A percentile compares a stretch with the other conserved stretches of the same genome.
Conservation (phyloP, 306 rosid species). For the Abrus precatorius region DNA sequence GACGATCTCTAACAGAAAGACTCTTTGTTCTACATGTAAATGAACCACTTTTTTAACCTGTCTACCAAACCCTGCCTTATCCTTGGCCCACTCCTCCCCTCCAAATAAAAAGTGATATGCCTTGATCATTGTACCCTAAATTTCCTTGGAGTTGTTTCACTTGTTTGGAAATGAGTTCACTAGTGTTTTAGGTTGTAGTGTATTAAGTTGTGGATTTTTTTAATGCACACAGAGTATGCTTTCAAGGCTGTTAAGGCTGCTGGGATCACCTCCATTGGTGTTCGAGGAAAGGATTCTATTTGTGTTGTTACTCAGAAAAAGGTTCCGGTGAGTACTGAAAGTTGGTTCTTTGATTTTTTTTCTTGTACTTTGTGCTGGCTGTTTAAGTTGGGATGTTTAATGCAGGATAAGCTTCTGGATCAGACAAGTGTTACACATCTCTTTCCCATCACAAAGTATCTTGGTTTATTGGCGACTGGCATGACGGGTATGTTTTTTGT, state of each 20-base stretch:
- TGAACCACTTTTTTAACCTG: no score
- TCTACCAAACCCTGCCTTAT: no score
- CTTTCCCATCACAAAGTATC: constrained; percentile 89
- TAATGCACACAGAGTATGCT: constrained; percentile 82
- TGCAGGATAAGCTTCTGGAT: constrained; percentile 98
- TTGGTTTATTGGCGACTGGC: constrained; percentile 97
- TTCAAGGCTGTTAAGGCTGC: constrained; percentile 98
- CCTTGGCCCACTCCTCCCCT: no score
- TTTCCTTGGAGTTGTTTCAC: constrained; percentile 2
- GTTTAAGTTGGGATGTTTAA: constrained; percentile 34
- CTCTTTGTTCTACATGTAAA: no score
- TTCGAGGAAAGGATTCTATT: constrained; percentile 90
- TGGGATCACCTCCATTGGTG: constrained; percentile 94
- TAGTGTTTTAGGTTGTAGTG: constrained; percentile 37
- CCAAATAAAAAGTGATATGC: not conserved
- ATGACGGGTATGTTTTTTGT: constrained; percentile 68
- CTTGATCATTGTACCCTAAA: not conserved
- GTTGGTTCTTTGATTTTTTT: constrained; percentile 32
- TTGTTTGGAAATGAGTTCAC: constrained; percentile 33
- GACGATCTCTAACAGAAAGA: no score
- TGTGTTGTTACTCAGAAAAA: constrained; percentile 99
- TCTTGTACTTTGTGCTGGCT: constrained; percentile 13
- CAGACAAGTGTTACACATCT: constrained; percentile 96
- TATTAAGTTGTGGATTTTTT: constrained; percentile 46
- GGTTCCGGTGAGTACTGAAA: constrained; percentile 83